These are phyloP conservation scores for Colletotrichum sp. DNA, from an alignment of 2,329 filamentous ascomycete genomes.

Conservation along the genomic window DNA sequence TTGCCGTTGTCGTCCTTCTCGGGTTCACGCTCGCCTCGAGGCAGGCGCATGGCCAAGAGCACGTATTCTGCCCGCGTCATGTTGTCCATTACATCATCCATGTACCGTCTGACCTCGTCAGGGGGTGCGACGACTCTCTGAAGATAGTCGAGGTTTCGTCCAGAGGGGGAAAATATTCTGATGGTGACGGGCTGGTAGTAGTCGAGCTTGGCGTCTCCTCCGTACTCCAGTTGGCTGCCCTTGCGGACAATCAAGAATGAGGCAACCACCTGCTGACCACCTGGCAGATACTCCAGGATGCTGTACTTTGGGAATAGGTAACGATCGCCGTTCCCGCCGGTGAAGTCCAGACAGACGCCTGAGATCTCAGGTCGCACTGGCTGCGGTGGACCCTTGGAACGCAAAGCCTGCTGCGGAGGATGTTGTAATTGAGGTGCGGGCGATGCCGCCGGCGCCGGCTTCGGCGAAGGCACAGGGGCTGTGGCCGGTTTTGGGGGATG, in stretches of 20 bases:
- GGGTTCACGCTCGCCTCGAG: conserved; percentile 45
- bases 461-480: conserved; percentile 2
- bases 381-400: conserved; percentile 61
- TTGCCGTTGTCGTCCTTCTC: conserved; percentile 28
- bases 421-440: conserved; percentile 19
- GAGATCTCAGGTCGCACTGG: conserved; percentile 64
- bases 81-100: conserved; percentile 74
- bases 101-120: conserved; percentile 69
- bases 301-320: conserved; percentile 82
- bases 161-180: conserved; percentile 58
- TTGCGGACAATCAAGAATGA: conserved; percentile 81
- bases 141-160: conserved; percentile 65
- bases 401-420: conserved; percentile 57
- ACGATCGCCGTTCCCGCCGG: conserved; percentile 71
- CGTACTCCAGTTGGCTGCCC: conserved; percentile 69
- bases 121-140: conserved; percentile 65
- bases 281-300: conserved; percentile 70
- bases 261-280: conserved; percentile 68
- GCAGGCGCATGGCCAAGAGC: conserved; percentile 70
- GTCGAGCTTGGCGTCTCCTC: conserved; percentile 67
- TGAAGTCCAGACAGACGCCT: conserved; percentile 74
- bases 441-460: neutral
- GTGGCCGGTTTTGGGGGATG: conserved; percentile 20
- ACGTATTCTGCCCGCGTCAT: conserved; percentile 73
- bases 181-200: conserved; percentile 80